Percentiles rank a stretch among this genome's conserved stretches.
These are phyloP conservation scores for Collybia sp. DNA, from an alignment of 768 basidiomycete species.

Conservation along the genomic window DNA sequence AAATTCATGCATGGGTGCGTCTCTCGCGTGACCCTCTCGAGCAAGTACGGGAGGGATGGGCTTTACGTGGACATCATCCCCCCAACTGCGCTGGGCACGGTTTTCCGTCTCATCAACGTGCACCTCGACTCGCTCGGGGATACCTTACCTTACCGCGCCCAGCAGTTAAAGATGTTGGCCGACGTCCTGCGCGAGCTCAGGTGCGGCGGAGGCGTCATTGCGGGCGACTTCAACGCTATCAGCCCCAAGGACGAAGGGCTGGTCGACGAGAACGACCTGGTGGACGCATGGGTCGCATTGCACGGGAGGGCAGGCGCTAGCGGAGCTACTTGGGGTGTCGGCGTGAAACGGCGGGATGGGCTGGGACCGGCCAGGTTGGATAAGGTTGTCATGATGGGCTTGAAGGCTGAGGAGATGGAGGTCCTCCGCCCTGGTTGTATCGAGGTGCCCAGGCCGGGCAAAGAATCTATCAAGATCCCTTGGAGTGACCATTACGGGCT, in stretches of 20 bases:
- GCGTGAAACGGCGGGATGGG: conserved; percentile 19
- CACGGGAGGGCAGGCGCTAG: conserved; percentile 19
- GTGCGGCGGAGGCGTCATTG: conserved; percentile 36
- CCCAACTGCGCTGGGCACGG: conserved; percentile 16
- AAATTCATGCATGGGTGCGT: conserved; percentile 22
- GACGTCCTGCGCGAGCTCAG: conserved; percentile 33
- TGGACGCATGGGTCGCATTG: conserved; percentile 38
- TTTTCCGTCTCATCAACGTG: conserved; percentile 31
- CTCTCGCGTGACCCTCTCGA: conserved; percentile 26
- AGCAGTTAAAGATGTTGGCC: conserved; percentile 28
- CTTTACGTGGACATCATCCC: conserved; percentile 29
- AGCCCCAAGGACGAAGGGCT: conserved; percentile 27
- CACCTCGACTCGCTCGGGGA: conserved; percentile 28
- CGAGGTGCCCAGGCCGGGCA: conserved; percentile 20
- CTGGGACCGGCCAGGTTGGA: conserved; percentile 29
- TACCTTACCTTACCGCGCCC: conserved; percentile 15
- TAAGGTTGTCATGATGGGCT: conserved; percentile 33
- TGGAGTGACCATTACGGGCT: conserved; percentile 36
- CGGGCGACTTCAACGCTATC: conserved; percentile 44
- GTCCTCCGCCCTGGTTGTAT: conserved; percentile 30
- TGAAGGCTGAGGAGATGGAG: conserved; percentile 26
- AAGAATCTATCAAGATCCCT: conserved; percentile 12
- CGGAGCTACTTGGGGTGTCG: conserved; percentile 35
- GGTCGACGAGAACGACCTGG: conserved; percentile 28
- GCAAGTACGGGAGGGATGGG: conserved; percentile 30